Base-by-base conservation (phyloP, 345 rosid species). In the Streptanthus diversifolius region DNA sequence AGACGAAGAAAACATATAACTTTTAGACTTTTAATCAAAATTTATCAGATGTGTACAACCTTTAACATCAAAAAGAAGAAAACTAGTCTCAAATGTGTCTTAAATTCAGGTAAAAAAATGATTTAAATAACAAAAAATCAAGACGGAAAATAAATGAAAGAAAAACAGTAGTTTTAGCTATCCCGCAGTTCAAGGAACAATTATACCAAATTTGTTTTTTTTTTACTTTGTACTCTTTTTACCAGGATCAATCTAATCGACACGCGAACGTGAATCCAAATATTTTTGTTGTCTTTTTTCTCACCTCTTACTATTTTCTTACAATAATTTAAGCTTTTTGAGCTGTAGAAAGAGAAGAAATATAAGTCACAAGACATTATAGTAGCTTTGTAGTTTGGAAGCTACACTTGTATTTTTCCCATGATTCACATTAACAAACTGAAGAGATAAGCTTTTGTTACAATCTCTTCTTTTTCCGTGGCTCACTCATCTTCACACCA, bases 221-320 rank as follows among this genome's bases (percentile, higher is more conserved):
- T 29, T 41, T 51, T 37, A 60, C 51, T 14, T 32, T 25, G 52
- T 11, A 33, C 27, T 47, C 3, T 5, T 40, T 33, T 14, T 37
- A 54, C 66, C 56, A 58, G 36, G 5, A 44, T 61, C 65, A 68
- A 25, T 69, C 59, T 63, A 8, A 56, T 69, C 59, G 79, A 76
- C 75, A 69, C 30, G 66, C 18, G 15, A 54, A 76, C 71, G 30
- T 69, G 59, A 68, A 75, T 62, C 70, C 74, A 68, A 68, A 68
- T 51, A 18, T 33, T 1, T 11, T 13, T 41, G 33, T 44, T 75
- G 74, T 68, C 64, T 75, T 44, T 58, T 18, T 53, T 33, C 29
- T 35, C 59, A 60, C 69, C 51, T 75, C 79, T 68, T 68, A 61
- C 45, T 68, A 52, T 61, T 17, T 68, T 69, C 2, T 47, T 35